Percentiles rank a stretch among this genome's conserved stretches.
These are phyloP conservation scores for Aureobasidium vineae DNA, from an alignment of 2,329 filamentous ascomycete species.

Conservation along the genomic window DNA sequence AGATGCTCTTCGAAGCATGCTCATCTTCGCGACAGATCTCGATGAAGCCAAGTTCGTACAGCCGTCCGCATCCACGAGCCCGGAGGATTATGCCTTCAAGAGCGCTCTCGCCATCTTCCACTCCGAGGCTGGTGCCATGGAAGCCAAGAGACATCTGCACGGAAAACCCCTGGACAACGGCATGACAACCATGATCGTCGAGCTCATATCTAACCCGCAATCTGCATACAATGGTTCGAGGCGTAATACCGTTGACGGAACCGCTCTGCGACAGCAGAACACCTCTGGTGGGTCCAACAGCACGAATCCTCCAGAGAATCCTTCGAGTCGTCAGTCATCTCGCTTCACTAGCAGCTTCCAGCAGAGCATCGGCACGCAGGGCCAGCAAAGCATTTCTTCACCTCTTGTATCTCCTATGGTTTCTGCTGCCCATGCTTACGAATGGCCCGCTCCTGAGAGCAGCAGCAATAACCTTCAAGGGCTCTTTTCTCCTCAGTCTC, in stretches of 20 bases:
- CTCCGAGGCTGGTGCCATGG: constrained; percentile 56
- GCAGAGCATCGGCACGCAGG: background rate
- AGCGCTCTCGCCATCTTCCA: constrained; percentile 61
- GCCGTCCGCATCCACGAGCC: constrained; percentile 50
- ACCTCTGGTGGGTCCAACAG: constrained; percentile 45
- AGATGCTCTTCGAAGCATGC: constrained; percentile 60
- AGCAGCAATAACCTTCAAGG: constrained; percentile 57
- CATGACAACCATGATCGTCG: constrained; percentile 58
- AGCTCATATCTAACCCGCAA: constrained; percentile 49
- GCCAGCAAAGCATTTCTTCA: constrained; percentile 50
- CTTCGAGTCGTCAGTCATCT: constrained; percentile 51
- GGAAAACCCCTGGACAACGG: constrained; percentile 62
- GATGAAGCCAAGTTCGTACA: constrained; percentile 58
- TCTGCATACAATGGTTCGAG: constrained; percentile 37
- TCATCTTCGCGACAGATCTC: constrained; percentile 58
- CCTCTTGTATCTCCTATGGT: constrained; percentile 48
- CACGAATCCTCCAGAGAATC: constrained; percentile 46
- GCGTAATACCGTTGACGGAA: constrained; percentile 56
- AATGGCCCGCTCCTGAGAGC: constrained; percentile 58
- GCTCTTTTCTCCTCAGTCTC: constrained; percentile 71
- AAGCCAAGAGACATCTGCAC: constrained; percentile 59
- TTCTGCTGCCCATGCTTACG: constrained; percentile 49
- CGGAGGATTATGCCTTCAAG: constrained; percentile 45
- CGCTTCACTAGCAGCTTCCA: constrained; percentile 59
- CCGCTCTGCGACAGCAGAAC: constrained; percentile 44